Evolutionary conservation across 345 rosid genomes (phyloP).

Genomic region (Aquilaria sinensis): DNA sequence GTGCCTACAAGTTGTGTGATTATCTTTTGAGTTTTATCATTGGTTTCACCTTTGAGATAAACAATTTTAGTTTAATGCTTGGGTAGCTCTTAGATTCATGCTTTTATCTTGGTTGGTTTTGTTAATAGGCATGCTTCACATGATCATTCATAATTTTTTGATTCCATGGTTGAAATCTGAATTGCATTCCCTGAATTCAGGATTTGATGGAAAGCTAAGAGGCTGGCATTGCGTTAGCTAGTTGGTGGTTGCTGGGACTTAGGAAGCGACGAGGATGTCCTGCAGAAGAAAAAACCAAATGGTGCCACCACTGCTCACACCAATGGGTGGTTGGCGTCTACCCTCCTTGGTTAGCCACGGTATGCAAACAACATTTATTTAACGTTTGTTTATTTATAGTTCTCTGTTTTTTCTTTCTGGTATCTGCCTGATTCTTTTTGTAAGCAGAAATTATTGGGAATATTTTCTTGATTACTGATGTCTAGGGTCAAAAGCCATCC

Average conservation of each 20-base stretch:
- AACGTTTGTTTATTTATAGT: too few species aligned
- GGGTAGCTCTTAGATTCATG: not conserved
- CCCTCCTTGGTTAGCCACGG: too few species aligned
- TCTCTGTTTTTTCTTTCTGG: too few species aligned
- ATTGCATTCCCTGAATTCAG: not conserved
- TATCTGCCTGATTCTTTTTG: too few species aligned
- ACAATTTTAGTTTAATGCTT: too few species aligned
- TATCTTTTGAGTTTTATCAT: too few species aligned
- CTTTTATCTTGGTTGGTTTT: not conserved
- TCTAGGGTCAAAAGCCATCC: too few species aligned
- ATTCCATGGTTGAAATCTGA: slow-evolving; percentile 6
- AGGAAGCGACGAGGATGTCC: slow-evolving; percentile 27
- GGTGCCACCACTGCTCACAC: slow-evolving; percentile 33
- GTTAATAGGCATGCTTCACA: not conserved
- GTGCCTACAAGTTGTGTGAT: not conserved
- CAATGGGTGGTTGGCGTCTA: slow-evolving; percentile 24
- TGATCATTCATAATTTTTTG: not conserved
- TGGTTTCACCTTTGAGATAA: too few species aligned
- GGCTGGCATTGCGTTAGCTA: not conserved
- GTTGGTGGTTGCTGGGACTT: not conserved
- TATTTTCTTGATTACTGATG: too few species aligned
- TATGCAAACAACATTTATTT: too few species aligned
- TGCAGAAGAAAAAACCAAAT: slow-evolving; percentile 57
- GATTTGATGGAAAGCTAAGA: slow-evolving; percentile 11
- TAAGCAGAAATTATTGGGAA: too few species aligned